phyloP scores from a whole-genome alignment of 768 basidiomycete species.

The Cyclocybe cylindracea region DNA sequence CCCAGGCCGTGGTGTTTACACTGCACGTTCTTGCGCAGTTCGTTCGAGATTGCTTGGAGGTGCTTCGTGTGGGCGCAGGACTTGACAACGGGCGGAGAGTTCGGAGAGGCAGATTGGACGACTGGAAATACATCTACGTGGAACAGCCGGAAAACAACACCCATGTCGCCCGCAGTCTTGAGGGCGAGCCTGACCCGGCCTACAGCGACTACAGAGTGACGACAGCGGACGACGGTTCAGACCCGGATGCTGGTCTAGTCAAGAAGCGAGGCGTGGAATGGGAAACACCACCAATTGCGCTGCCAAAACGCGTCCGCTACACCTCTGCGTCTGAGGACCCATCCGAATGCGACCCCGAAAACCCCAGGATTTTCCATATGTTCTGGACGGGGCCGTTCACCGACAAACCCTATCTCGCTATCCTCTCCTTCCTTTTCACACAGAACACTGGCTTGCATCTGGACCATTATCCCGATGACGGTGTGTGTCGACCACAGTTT shows the following conservation, averaged over 20 bases:
- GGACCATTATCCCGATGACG: slow-evolving; percentile 46
- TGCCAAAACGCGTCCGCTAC: slow-evolving; percentile 54
- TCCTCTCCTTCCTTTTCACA: slow-evolving; percentile 93
- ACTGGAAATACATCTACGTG: slow-evolving; percentile 88
- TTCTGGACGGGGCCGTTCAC: slow-evolving; percentile 99
- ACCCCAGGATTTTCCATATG: slow-evolving; percentile 94
- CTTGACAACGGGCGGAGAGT: slow-evolving; percentile 80
- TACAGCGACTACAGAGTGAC: slow-evolving; percentile 8
- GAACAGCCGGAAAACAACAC: slow-evolving; percentile 49
- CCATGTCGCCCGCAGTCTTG: slow-evolving; percentile 19
- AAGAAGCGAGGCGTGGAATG: slow-evolving; percentile 64
- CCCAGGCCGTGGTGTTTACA: neutral
- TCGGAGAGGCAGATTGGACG: slow-evolving; percentile 72
- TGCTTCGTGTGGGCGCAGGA: slow-evolving; percentile 87
- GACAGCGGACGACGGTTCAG: slow-evolving; percentile 25
- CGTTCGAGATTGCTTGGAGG: slow-evolving; percentile 96
- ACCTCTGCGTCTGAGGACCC: slow-evolving; percentile 57
- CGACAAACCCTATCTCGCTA: slow-evolving; percentile 96
- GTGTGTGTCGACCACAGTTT: slow-evolving; percentile 83
- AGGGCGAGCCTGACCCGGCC: slow-evolving; percentile 42
- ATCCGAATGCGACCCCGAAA: slow-evolving; percentile 77
- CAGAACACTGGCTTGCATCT: slow-evolving; percentile 89
- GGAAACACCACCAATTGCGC: slow-evolving; percentile 53
- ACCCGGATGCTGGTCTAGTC: slow-evolving; percentile 54
- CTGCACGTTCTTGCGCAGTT: slow-evolving; percentile 51